Evolutionary conservation across 495 filamentous ascomycete species (phyloP).

Genomic region (Aspergillus steynii): DNA sequence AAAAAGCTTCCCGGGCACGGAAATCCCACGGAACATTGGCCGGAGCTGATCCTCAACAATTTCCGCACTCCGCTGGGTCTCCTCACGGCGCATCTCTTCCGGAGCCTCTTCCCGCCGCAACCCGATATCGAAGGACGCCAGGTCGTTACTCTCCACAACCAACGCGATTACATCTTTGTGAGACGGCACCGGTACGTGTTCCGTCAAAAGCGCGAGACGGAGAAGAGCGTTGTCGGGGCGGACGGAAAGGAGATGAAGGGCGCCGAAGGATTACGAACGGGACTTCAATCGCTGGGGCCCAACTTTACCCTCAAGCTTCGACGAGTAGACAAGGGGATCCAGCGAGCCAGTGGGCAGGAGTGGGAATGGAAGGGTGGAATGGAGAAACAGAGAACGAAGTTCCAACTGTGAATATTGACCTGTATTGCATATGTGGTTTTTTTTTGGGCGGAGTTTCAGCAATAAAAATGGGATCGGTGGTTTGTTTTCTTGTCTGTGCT

Average conservation of each 20-base stretch:
- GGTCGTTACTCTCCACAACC: slow-evolving; percentile 90
- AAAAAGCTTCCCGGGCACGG: slow-evolving; percentile 85
- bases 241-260: slow-evolving; percentile 88
- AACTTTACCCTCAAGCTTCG: slow-evolving; percentile 85
- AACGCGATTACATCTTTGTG: slow-evolving; percentile 95
- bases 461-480: slow-evolving; percentile 23
- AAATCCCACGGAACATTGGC: slow-evolving; percentile 82
- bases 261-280: slow-evolving; percentile 77
- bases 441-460: slow-evolving; percentile 29
- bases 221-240: slow-evolving; percentile 80
- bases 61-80: slow-evolving; percentile 92
- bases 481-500: slow-evolving; percentile 14
- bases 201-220: slow-evolving; percentile 76
- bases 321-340: slow-evolving; percentile 87
- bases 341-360: slow-evolving; percentile 75
- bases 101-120: slow-evolving; percentile 75
- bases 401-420: slow-evolving; percentile 67
- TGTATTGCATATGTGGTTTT: slow-evolving; percentile 9
- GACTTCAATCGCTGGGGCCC: slow-evolving; percentile 83
- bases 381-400: slow-evolving; percentile 92
- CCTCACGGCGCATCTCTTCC: slow-evolving; percentile 84
- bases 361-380: slow-evolving; percentile 94
- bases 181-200: slow-evolving; percentile 90
- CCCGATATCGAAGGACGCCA: slow-evolving; percentile 84
- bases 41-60: slow-evolving; percentile 92